Evolutionary conservation across 78 protist species (phyloP).

Genomic region (Tieghemostelium lacteum): DNA sequence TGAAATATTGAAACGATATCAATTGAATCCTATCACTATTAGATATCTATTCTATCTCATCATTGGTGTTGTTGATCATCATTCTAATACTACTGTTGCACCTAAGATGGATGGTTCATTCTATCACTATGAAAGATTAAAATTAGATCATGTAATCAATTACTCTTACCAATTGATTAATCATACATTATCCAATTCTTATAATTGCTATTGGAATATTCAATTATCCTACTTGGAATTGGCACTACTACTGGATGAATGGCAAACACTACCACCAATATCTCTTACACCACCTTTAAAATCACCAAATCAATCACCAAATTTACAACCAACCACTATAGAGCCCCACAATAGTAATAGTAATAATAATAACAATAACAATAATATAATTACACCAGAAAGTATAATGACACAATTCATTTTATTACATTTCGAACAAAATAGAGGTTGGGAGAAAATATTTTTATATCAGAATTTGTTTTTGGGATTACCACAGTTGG

Average conservation of each 20-base stretch:
- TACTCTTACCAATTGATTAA: constrained; percentile 61
- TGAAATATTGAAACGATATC: constrained; percentile 19
- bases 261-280: constrained; percentile 51
- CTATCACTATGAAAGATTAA: constrained; percentile 32
- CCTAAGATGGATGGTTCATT: neutral
- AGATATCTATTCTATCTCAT: constrained; percentile 54
- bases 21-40: constrained; percentile 24
- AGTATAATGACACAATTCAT: constrained; percentile 64
- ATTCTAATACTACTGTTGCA: neutral
- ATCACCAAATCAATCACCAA: constrained; percentile 44
- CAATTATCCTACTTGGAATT: constrained; percentile 47
- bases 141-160: constrained; percentile 37
- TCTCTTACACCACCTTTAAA: neutral
- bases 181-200: constrained; percentile 49
- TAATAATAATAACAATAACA: neutral
- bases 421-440: constrained; percentile 55
- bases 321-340: neutral
- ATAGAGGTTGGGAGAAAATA: constrained; percentile 68
- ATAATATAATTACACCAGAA: constrained; percentile 23
- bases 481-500: constrained; percentile 37
- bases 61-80: neutral
- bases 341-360: neutral
- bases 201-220: constrained; percentile 72
- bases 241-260: constrained; percentile 50
- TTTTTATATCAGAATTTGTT: constrained; percentile 66